Evolutionary conservation across 2,329 filamentous ascomycete genomes (phyloP).

Genomic region (Leptosphaerulina australis): DNA sequence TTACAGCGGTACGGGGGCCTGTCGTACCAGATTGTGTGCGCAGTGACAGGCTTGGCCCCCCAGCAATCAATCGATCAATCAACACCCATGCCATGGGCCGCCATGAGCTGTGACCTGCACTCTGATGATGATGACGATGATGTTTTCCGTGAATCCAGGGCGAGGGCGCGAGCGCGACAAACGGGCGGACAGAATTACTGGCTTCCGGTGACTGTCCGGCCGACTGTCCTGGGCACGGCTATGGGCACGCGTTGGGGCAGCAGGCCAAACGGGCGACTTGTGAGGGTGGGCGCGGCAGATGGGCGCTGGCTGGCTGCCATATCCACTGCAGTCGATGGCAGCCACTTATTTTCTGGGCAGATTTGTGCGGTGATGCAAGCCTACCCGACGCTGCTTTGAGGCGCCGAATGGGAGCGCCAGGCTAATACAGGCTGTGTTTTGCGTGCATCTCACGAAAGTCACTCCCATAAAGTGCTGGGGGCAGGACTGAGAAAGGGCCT

Average conservation of each 20-base stretch:
- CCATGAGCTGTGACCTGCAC: neutral
- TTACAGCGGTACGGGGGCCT: conserved; percentile 33
- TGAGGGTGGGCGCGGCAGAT: conserved; percentile 1
- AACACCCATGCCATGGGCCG: neutral
- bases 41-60: neutral
- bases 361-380: conserved; percentile 34
- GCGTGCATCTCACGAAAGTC: conserved; percentile 15
- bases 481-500: conserved; percentile 3
- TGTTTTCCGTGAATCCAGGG: neutral
- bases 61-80: neutral
- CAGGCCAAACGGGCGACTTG: conserved; percentile 23
- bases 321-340: conserved; percentile 12
- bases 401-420: conserved; percentile 37
- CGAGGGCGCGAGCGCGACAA: conserved; percentile 14
- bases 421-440: conserved; percentile 20
- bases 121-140: too few relatives aligned
- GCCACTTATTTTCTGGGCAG: conserved; percentile 12
- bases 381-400: conserved; percentile 44
- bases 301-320: neutral
- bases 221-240: neutral
- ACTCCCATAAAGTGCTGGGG: conserved; percentile 11
- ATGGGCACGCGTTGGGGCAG: conserved; percentile 7
- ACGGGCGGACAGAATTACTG: conserved; percentile 1
- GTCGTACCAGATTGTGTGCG: conserved; percentile 29
- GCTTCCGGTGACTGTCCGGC: neutral